Percentiles rank a stretch among this genome's conserved stretches.
Conservation (phyloP, 306 rosid genomes). For the Betula pendula region DNA sequence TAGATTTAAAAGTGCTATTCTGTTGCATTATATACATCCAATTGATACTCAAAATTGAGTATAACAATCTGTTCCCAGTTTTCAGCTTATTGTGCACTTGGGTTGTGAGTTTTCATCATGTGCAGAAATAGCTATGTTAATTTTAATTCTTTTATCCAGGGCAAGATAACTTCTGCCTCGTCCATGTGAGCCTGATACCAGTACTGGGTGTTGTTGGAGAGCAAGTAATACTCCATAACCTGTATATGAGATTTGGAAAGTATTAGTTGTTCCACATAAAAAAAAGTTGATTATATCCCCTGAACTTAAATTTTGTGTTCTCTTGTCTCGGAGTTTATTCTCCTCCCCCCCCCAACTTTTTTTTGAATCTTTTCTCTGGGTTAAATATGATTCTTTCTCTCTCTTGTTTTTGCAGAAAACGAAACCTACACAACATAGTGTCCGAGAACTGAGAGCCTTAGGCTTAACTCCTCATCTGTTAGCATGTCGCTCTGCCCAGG, state of each 20-base stretch:
- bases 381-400: slow-evolving; percentile 31
- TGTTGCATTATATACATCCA: not conserved
- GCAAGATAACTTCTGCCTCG: slow-evolving; percentile 86
- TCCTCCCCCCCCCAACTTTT: not conserved
- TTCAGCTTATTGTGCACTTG: slow-evolving; percentile 1
- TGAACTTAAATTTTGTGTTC: not conserved
- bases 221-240: slow-evolving; percentile 64
- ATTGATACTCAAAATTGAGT: not conserved
- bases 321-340: slow-evolving; percentile 1
- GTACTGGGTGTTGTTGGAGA: slow-evolving; percentile 97
- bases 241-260: slow-evolving; percentile 23
- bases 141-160: slow-evolving; percentile 62
- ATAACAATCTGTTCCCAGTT: not conserved
- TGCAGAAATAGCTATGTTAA: not conserved
- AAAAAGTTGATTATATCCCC: not conserved
- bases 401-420: slow-evolving; percentile 68
- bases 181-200: slow-evolving; percentile 98
- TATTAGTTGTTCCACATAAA: slow-evolving; percentile 3
- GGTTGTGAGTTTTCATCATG: not conserved
- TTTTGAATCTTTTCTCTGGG: not conserved
- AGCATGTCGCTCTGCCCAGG: slow-evolving; percentile 98
- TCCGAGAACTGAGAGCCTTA: slow-evolving; percentile 90
- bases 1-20: not conserved
- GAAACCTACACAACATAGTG: slow-evolving; percentile 96
- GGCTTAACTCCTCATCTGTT: slow-evolving; percentile 95